phyloP scores from a whole-genome alignment of 73 alveolate genomes.

The Paramecium pentaurelia region DNA sequence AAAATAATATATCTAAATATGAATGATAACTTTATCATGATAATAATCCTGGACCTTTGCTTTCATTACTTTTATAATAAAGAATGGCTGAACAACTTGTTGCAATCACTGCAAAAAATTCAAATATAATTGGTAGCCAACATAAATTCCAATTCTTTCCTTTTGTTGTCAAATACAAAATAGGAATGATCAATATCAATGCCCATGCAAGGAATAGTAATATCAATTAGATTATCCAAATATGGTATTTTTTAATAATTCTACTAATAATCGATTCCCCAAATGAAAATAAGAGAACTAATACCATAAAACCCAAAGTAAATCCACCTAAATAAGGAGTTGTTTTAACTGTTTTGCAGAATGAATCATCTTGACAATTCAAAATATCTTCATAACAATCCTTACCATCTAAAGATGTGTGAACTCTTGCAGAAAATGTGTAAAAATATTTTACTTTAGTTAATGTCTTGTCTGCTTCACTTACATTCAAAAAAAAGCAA shows the following conservation, averaged over 20 bases:
- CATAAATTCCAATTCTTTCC: neutral
- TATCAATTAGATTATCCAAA: neutral
- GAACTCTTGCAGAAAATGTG: neutral
- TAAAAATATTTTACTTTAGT: neutral
- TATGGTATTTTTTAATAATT: neutral
- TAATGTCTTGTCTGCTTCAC: neutral
- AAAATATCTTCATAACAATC: neutral
- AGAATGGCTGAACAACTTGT: neutral
- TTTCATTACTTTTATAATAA: neutral
- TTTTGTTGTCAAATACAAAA: neutral
- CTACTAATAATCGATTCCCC: neutral
- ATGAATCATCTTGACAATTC: neutral
- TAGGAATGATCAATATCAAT: neutral
- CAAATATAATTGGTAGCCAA: neutral
- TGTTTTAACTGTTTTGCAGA: neutral
- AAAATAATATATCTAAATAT: neutral
- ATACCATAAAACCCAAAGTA: neutral
- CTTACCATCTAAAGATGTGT: neutral
- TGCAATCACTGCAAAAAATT: neutral
- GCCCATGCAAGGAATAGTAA: neutral
- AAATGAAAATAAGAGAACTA: neutral
- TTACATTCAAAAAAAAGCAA: neutral
- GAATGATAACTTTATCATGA: neutral
- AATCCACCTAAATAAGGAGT: slow-evolving; percentile 3
- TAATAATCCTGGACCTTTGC: neutral